Evolutionary conservation across 2,329 filamentous ascomycete species (phyloP), one percentile per base, ranked within the genome.

Genomic region (Sarocladium strictum): DNA sequence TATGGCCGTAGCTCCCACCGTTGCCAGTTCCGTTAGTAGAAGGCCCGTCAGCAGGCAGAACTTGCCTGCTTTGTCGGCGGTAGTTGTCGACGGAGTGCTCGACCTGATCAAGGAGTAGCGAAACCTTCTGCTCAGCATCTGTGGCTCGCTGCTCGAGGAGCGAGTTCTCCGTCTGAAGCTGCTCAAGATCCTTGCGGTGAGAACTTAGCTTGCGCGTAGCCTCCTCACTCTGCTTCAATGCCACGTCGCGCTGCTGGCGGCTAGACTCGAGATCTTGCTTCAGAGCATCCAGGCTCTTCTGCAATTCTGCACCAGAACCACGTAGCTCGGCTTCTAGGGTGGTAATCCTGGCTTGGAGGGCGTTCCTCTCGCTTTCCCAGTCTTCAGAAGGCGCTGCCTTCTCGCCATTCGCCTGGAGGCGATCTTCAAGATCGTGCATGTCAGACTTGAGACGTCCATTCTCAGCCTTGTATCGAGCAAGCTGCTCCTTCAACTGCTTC

Each of bases 401-500:
- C 63, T 70, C 54, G 62, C 65, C 43, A 60, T 67, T 59, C 33
- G 65, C 69, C 51, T 75, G 69, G 35, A 72, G 64, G 61, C 70
- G 79, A 61, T 79, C 83, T 68, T 82, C 85, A 53, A 85, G 76
- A 54, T 81, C 78, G 35, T 87, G 80, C n/a, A 97, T 76, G 64
- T 97, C 90, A 47, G 84, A 81, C 69, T 94, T 92, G 38, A 99
- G 77, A 57, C 88, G 87, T 17, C 79, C 76, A 64, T 97, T 97
- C 58, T 94, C 88, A 12, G 84, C 74, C 78, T 97, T 97, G 73
- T 95, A 94, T 56, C 91, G 89, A 54, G 87, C 80, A n/a, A 99
- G 78, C 72, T 99, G 94, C 64, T 97, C 91, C 75, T 97, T 97
- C 79, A 99, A 93, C 70, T 95, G 93, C 71, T 94, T 92, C 50